These are phyloP conservation scores for Pestalotiopsis sp. DNA, from an alignment of 2,329 filamentous ascomycete genomes.

Conservation along the genomic window DNA sequence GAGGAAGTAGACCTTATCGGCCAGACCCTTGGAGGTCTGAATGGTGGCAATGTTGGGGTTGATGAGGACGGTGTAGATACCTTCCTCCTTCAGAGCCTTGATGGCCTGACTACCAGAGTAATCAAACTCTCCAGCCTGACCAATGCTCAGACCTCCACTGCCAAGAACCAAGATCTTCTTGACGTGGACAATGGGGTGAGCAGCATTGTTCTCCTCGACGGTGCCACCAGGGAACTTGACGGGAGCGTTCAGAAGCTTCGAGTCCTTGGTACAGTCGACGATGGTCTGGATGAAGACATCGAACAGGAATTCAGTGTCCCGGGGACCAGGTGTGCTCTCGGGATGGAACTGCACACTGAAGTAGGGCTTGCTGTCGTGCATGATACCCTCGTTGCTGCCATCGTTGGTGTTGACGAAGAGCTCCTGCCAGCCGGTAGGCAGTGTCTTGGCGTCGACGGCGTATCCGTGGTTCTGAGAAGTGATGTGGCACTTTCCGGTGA, in stretches of 20 bases:
- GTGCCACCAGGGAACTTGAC: conserved; percentile 88
- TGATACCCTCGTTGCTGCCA: conserved; percentile 96
- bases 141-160: conserved; percentile 93
- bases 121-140: conserved; percentile 97
- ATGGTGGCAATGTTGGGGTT: conserved; percentile 99
- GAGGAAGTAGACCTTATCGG: conserved; percentile 98
- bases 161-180: conserved; percentile 96
- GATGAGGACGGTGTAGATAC: conserved; percentile 96
- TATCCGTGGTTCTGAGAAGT: conserved; percentile 99
- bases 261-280: conserved; percentile 67
- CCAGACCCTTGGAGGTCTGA: conserved; percentile 95
- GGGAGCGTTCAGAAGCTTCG: conserved; percentile 67
- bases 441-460: conserved; percentile 79
- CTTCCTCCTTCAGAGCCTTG: conserved; percentile 96
- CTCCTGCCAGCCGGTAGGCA: conserved; percentile 84
- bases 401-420: conserved; percentile 98
- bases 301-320: conserved; percentile 95
- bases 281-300: conserved; percentile 94
- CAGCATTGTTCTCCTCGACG: conserved; percentile 73
- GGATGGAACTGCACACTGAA: conserved; percentile 99
- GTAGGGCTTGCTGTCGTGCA: conserved; percentile 81
- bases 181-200: conserved; percentile 77
- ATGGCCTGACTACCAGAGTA: conserved; percentile 98
- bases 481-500: conserved; percentile 97
- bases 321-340: conserved; percentile 91